These are phyloP conservation scores for Neurospora sp. DNA, from an alignment of 495 filamentous ascomycete genomes.

Conservation along the genomic window DNA sequence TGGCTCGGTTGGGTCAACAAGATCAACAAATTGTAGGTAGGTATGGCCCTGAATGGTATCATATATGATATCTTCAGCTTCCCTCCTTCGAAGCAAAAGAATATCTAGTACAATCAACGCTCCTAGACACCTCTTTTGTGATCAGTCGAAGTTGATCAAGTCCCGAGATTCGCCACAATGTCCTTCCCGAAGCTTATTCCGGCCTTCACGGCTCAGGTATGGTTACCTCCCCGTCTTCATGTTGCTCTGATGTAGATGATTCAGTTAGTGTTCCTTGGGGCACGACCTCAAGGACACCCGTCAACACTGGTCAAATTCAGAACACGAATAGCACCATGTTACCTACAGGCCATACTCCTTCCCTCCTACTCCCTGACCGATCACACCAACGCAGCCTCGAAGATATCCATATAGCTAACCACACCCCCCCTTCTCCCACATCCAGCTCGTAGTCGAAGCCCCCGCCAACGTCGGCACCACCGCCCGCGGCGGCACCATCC, in stretches of 20 bases:
- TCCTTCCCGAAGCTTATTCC: conserved; percentile 35
- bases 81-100: background rate
- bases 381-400: background rate
- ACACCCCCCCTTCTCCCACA: background rate
- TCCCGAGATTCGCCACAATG: background rate
- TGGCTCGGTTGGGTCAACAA: background rate
- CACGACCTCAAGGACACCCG: background rate
- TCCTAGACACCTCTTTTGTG: background rate
- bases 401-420: background rate
- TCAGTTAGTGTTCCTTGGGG: background rate
- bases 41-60: background rate
- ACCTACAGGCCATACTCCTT: background rate
- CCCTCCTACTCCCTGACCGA: background rate
- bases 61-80: background rate
- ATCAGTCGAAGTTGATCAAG: background rate
- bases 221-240: background rate
- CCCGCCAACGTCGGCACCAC: conserved; percentile 16
- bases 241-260: background rate
- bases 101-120: background rate
- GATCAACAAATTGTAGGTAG: background rate
- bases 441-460: conserved; percentile 24
- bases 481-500: conserved; percentile 14
- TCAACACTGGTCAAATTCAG: background rate
- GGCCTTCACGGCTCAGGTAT: conserved; percentile 31
- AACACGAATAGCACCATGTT: background rate